Base-by-base conservation (phyloP, 176 grass and related monocot species). In the Carex scoparia region DNA sequence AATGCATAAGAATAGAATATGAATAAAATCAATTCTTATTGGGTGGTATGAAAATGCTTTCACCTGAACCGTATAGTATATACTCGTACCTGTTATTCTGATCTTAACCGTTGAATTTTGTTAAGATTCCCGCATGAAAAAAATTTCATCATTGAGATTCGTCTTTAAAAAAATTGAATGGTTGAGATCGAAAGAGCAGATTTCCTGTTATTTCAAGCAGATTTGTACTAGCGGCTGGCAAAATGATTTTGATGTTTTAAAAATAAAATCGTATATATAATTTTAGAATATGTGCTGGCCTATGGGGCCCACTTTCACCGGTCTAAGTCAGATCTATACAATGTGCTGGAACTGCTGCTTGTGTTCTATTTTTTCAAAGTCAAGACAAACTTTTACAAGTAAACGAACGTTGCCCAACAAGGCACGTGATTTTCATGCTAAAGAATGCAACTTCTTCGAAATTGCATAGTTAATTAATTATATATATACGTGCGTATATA, bases 381-480 rank as follows among this genome's bases (percentile, higher is more conserved):
- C 7, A 72, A 72, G 69, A 72, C 38, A 23, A 72, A 18, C 69
- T 72, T 72, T 23, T 35, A 23, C 69, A 72, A 68, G 61, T 38
- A 68, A 48, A 49, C 18, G 4, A 48, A 49, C 18, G 4, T 38
- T 37, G 40, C 38, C 40, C 3, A 72, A 9, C 37, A 72, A 4
- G 40, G 5, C 40, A 72, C 69, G 40, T 72, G 40, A 74, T 62
- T 55, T 70, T 79, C 10, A 60, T 60, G 76, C 71, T 35, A 81
- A 59, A 64, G 10, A 31, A 60, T 58, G 82, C 72, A 86, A 67
- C 12, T 68, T 58, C 66, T 67, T 51, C 60, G 28, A 63, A 72
- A 49, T 48, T 72, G 18, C 69, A 49, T 65, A 33, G 10, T 65
- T 65, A 32, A 13, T 32, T 65, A 12, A 31, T 65, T 27, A 10